Evolutionary conservation across 2,329 filamentous ascomycete genomes (phyloP).

Genomic region (Talaromyces funiculosus): DNA sequence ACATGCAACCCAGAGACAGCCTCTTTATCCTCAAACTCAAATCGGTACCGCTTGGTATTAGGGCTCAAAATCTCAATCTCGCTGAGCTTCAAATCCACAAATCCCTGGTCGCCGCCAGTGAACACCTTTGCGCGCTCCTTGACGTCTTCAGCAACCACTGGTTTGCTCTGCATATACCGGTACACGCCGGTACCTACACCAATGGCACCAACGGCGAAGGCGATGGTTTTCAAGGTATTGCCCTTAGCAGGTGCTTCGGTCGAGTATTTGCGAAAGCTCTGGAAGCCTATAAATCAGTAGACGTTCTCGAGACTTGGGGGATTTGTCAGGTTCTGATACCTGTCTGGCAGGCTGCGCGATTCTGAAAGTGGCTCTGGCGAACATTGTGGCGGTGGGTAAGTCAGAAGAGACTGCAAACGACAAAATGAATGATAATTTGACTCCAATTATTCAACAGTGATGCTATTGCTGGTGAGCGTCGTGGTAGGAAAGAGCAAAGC

Average conservation of each 20-base stretch:
- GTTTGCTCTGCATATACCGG: constrained; percentile 37
- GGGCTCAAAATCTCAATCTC: constrained; percentile 76
- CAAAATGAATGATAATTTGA: background rate
- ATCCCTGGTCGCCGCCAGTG: constrained; percentile 84
- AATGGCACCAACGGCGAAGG: constrained; percentile 37
- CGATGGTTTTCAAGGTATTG: constrained; percentile 57
- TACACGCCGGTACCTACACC: constrained; percentile 53
- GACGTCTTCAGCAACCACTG: constrained; percentile 23
- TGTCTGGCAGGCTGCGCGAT: constrained; percentile 60
- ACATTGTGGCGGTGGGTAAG: constrained; percentile 50
- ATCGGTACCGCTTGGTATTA: constrained; percentile 91
- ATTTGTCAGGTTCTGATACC: constrained; percentile 43
- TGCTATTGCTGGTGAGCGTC: background rate
- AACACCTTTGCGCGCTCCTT: constrained; percentile 52
- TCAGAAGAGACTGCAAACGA: background rate
- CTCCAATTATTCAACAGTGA: constrained; percentile 7
- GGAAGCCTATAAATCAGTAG: background rate
- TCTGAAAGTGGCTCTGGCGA: constrained; percentile 60
- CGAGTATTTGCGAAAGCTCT: constrained; percentile 69
- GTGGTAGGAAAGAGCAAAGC: constrained; percentile 1
- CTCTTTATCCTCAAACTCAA: constrained; percentile 77
- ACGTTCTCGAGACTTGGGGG: background rate
- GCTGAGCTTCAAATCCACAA: constrained; percentile 72
- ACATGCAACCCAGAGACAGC: constrained; percentile 76
- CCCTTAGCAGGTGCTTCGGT: constrained; percentile 45